Conservation (phyloP, 2,329 filamentous ascomycete species). For the Monosporascus sp. region DNA sequence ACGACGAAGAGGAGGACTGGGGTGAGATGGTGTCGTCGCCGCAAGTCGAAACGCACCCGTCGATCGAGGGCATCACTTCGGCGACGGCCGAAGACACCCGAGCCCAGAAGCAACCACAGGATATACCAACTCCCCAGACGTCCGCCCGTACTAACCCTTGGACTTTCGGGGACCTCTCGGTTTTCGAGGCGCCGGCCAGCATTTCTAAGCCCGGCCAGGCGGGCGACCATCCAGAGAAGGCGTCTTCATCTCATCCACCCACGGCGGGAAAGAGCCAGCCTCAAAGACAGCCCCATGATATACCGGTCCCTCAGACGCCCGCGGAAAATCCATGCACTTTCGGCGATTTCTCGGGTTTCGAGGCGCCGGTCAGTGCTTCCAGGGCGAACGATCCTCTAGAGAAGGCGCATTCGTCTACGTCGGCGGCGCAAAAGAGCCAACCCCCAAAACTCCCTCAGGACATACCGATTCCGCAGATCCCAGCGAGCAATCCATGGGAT, state of each 20-base stretch:
- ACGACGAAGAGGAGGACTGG: slow-evolving; percentile 53
- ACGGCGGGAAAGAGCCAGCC: background rate
- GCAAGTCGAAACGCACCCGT: slow-evolving; percentile 4
- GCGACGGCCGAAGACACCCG: slow-evolving; percentile 2
- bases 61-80: slow-evolving; percentile 2
- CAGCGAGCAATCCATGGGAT: slow-evolving; percentile 4
- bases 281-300: background rate
- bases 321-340: slow-evolving; percentile 11
- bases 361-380: background rate
- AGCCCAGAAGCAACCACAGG: background rate
- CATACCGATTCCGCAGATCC: background rate
- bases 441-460: background rate
- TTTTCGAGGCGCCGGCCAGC: slow-evolving; percentile 7
- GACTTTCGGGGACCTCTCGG: slow-evolving; percentile 17
- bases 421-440: background rate
- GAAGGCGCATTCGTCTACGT: too few species aligned
- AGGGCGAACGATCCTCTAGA: background rate
- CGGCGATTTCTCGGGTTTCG: slow-evolving; percentile 17
- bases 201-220: background rate
- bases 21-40: slow-evolving; percentile 53
- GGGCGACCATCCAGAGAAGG: too few species aligned
- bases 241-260: too few species aligned
- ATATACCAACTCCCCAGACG: background rate
- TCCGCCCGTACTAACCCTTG: slow-evolving; percentile 10
- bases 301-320: background rate